A percentile compares a stretch with the other conserved stretches of the same genome.
These are phyloP conservation scores for Corymbia citriodora DNA, from an alignment of 441 rosid species.

Conservation along the genomic window DNA sequence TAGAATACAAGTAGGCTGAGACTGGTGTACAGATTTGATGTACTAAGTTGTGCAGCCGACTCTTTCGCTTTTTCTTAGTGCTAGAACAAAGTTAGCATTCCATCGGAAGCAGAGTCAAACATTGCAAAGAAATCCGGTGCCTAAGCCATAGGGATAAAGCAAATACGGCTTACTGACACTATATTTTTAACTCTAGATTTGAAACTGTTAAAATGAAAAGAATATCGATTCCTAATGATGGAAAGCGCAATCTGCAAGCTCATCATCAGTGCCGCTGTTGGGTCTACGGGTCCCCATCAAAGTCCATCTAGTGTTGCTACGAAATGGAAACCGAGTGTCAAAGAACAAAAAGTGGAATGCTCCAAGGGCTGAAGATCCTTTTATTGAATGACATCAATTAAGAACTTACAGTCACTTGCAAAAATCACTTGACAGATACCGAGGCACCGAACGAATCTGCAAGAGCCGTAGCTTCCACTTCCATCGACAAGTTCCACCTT, in stretches of 20 bases:
- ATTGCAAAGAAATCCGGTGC: background rate
- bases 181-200: background rate
- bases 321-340: background rate
- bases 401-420: background rate
- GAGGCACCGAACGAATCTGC: background rate
- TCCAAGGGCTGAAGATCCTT: background rate
- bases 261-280: background rate
- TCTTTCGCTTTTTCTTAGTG: background rate
- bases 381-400: background rate
- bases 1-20: background rate
- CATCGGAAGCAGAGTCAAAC: background rate
- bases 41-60: background rate
- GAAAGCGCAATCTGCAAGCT: background rate
- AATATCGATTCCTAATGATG: background rate
- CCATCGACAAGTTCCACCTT: background rate
- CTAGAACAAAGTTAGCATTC: background rate
- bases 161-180: background rate
- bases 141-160: background rate
- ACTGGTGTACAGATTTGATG: background rate
- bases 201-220: background rate
- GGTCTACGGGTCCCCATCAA: background rate
- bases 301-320: background rate
- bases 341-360: background rate
- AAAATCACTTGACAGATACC: background rate
- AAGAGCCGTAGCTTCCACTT: background rate